Evolutionary conservation across 129 eudicot species (phyloP), one percentile per base, ranked within the genome.

Genomic region (Daucus carota): DNA sequence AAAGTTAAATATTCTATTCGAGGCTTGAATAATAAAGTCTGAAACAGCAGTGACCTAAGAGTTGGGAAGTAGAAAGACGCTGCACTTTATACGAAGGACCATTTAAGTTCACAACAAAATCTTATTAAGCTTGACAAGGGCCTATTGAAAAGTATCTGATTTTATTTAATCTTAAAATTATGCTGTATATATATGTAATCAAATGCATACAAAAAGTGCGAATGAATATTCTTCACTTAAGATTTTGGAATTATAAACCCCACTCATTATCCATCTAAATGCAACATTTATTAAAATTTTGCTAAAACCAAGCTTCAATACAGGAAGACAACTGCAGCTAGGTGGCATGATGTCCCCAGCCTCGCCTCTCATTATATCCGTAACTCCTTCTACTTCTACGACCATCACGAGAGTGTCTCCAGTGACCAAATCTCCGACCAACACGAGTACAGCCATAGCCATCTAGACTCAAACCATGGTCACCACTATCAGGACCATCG

Each of bases 381-480:
- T 72, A 47, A 28, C 71, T 66, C 43, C 43, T 31, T 65, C 70
- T 17, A 65, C 70, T 33, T 15, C 3, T 5, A 29, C 33, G 70
- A 14, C 40, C 63, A 43, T 76, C 65, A 3, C 76, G 79, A 34
- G 72, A 68, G 31, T 72, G 47, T 9, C 76, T 77, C 18, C 63
- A 11, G 36, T 33, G 26, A 28, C 54, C 78, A 59, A 18, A 75
- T 40, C 71, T 33, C 12, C 16, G 70, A 29, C 78, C 52, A n/a
- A 47, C 77, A 36, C 75, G 59, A n/a, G 0, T 46, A 8, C 28
- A 1, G 3, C 63, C 63, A 6, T 45, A 28, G 29, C 76, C 62
- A 73, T 33, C 71, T 31, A 42, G n/a, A 33, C 43, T 66, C 71
- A 66, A 13, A 31, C n/a, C 0, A 32, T 28, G 41, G 45, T 31